These are phyloP conservation scores for Pyrenochaeta sp. DNA, from an alignment of 2,329 filamentous ascomycete genomes.

Conservation along the genomic window DNA sequence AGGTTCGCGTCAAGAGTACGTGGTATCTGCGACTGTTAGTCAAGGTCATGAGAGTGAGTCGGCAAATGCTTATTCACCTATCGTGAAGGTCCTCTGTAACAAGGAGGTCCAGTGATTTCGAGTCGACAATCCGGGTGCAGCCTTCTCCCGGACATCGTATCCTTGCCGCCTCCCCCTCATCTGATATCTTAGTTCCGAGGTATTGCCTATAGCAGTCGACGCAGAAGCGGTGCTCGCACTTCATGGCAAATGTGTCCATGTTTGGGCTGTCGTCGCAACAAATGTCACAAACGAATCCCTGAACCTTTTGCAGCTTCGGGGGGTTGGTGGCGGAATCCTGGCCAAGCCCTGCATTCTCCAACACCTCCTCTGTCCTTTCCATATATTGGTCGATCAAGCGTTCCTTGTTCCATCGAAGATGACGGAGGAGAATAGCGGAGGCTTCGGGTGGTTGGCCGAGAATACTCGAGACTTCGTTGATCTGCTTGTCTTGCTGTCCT, in stretches of 20 bases:
- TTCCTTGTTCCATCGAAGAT: conserved; percentile 97
- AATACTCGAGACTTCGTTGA: conserved; percentile 90
- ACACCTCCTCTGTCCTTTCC: conserved; percentile 80
- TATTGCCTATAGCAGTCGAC: conserved; percentile 93
- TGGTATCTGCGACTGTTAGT: conserved; percentile 70
- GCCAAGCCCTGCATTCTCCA: conserved; percentile 85
- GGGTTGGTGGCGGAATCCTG: conserved; percentile 55
- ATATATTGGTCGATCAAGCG: conserved; percentile 95
- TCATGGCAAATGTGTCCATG: conserved; percentile 88
- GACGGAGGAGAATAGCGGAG: conserved; percentile 85
- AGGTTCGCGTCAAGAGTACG: conserved; percentile 87
- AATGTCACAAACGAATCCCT: conserved; percentile 90
- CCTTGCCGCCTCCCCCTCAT: conserved; percentile 92
- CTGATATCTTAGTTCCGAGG: conserved; percentile 88
- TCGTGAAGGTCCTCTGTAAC: conserved; percentile 65
- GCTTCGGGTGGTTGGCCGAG: conserved; percentile 89
- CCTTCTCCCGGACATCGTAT: conserved; percentile 92
- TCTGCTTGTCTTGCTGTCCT: conserved; percentile 82
- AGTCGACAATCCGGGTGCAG: conserved; percentile 91
- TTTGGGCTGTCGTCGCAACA: conserved; percentile 88
- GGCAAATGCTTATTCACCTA: conserved; percentile 52
- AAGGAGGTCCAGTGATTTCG: conserved; percentile 83
- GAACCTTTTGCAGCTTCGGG: conserved; percentile 74
- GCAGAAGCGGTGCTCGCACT: conserved; percentile 93
- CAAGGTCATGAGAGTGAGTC: not conserved